These are phyloP conservation scores for Trypethelium eluteriae DNA, from an alignment of 495 filamentous ascomycete species.

Conservation along the genomic window DNA sequence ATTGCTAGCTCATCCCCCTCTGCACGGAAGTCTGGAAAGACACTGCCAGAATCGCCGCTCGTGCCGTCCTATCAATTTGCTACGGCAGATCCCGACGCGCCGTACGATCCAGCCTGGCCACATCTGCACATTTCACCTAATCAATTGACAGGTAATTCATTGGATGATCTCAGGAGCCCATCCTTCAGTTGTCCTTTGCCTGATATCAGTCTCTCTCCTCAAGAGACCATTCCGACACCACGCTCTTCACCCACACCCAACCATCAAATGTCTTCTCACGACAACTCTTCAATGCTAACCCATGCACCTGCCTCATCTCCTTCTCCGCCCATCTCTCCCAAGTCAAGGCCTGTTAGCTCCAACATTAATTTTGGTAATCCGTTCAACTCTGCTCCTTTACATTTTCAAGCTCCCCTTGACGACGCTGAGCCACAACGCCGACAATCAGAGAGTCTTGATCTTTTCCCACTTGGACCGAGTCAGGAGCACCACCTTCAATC, in stretches of 20 bases:
- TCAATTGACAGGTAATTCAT: neutral
- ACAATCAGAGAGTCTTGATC: neutral
- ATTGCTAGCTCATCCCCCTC: conserved; percentile 10
- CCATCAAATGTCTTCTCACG: no score
- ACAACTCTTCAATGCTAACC: neutral
- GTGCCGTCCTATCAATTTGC: neutral
- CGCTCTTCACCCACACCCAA: neutral
- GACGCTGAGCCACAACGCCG: neutral
- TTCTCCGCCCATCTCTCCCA: conserved; percentile 2
- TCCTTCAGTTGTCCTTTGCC: neutral
- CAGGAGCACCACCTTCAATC: neutral
- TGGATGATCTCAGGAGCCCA: neutral
- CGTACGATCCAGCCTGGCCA: conserved; percentile 5
- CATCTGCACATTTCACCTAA: neutral
- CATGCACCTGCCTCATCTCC: neutral
- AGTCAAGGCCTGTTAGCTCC: neutral
- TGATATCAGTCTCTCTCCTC: neutral
- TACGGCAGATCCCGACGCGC: neutral
- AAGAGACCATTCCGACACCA: neutral
- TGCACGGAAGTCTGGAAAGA: neutral
- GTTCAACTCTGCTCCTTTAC: neutral
- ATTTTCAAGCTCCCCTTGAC: neutral
- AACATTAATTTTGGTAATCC: neutral
- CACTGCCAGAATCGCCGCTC: conserved; percentile 6
- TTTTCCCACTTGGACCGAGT: neutral